These are phyloP conservation scores for Leccinum boreale DNA, from an alignment of 768 basidiomycete species.

Conservation along the genomic window DNA sequence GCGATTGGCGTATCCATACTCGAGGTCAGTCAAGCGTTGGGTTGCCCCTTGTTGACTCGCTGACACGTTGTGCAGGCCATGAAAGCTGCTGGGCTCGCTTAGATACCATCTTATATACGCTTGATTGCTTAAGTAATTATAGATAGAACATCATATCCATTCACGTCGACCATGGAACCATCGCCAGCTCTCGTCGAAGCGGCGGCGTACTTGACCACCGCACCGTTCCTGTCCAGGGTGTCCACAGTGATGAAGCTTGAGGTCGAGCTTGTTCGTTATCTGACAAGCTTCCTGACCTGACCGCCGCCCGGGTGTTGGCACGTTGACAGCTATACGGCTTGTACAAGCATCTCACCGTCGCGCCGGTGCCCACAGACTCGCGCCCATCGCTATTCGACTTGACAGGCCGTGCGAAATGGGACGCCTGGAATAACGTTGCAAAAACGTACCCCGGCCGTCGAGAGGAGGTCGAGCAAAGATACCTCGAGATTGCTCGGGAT, in stretches of 20 bases:
- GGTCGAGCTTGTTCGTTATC: slow-evolving; percentile 43
- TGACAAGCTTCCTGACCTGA: slow-evolving; percentile 12
- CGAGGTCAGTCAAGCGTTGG: slow-evolving; percentile 51
- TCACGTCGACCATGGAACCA: slow-evolving; percentile 23
- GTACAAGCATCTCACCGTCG: slow-evolving; percentile 72
- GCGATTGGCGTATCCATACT: slow-evolving; percentile 90
- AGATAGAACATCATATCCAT: slow-evolving; percentile 9
- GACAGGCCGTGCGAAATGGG: slow-evolving; percentile 82
- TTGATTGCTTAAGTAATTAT: slow-evolving; percentile 37
- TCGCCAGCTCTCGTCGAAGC: slow-evolving; percentile 54
- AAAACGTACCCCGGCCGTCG: slow-evolving; percentile 43
- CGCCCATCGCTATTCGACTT: slow-evolving; percentile 79
- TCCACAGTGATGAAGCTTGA: slow-evolving; percentile 68
- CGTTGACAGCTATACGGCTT: slow-evolving; percentile 73
- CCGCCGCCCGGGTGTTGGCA: slow-evolving; percentile 21
- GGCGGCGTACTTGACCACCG: slow-evolving; percentile 58
- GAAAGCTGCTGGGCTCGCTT: slow-evolving; percentile 70
- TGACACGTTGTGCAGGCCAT: slow-evolving; percentile 52
- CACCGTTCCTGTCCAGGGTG: slow-evolving; percentile 51
- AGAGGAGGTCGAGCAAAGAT: slow-evolving; percentile 56
- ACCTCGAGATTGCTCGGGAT: slow-evolving; percentile 62
- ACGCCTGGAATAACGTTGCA: slow-evolving; percentile 64
- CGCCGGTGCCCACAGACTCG: slow-evolving; percentile 48
- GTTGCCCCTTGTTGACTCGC: background rate
- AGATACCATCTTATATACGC: slow-evolving; percentile 29